Conservation (phyloP, 495 filamentous ascomycete species). For the Hypoxylon trugodes region DNA sequence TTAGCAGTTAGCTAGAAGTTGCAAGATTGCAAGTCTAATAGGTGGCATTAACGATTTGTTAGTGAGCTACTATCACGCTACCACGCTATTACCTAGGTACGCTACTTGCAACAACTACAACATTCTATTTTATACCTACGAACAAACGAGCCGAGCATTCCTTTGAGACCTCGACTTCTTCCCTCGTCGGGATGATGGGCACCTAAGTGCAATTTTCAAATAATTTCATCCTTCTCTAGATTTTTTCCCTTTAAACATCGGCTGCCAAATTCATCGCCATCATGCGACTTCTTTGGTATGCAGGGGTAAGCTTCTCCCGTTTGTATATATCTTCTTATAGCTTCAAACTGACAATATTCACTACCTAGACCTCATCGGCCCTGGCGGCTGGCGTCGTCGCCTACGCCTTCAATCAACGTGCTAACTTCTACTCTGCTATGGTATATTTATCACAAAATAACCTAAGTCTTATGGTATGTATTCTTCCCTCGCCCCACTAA, state of each 20-base stretch:
- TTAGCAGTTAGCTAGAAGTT: constrained; percentile 4
- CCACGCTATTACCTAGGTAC: no score
- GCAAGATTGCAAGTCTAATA: constrained; percentile 27
- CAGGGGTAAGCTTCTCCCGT: constrained; percentile 56
- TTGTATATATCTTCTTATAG: not conserved
- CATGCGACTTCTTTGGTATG: constrained; percentile 66
- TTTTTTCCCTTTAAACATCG: constrained; percentile 31
- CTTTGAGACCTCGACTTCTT: not conserved
- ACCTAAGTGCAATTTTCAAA: constrained; percentile 29
- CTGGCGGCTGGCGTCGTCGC: constrained; percentile 83
- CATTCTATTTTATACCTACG: constrained; percentile 1
- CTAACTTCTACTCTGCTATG: constrained; percentile 97
- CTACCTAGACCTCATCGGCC: constrained; percentile 72
- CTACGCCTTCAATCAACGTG: constrained; percentile 89
- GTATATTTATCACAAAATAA: constrained; percentile 97
- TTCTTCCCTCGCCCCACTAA: not conserved
- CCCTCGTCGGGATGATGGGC: constrained; percentile 39
- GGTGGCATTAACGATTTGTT: constrained; percentile 33
- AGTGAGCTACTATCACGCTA: not conserved
- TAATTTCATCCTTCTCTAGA: constrained; percentile 34
- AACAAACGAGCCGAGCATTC: constrained; percentile 23
- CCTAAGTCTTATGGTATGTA: constrained; percentile 85
- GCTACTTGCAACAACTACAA: no score
- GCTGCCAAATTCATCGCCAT: constrained; percentile 39
- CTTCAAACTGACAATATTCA: constrained; percentile 26